Evolutionary conservation across 768 basidiomycete genomes (phyloP).

Genomic region (Pholiota microspora): DNA sequence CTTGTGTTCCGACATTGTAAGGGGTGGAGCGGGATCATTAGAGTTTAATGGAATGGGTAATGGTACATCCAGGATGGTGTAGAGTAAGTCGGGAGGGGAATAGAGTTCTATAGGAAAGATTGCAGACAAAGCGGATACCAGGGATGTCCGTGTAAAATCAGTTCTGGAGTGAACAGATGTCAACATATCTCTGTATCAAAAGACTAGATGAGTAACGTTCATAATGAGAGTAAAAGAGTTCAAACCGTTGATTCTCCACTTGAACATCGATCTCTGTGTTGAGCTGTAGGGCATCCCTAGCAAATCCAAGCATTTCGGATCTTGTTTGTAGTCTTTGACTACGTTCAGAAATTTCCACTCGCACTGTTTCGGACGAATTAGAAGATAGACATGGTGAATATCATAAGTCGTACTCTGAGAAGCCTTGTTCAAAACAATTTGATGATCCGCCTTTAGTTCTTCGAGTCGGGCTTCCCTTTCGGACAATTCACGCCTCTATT

Average conservation of each 20-base stretch:
- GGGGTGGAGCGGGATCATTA: constrained; percentile 83
- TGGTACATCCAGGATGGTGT: constrained; percentile 83
- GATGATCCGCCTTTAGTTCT: constrained; percentile 43
- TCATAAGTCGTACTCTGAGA: constrained; percentile 40
- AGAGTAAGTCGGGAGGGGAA: constrained; percentile 83
- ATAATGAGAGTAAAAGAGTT: not conserved
- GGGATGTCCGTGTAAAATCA: constrained; percentile 51
- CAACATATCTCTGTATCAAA: constrained; percentile 7
- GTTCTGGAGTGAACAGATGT: constrained; percentile 7
- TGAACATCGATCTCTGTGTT: constrained; percentile 9
- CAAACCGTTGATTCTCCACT: constrained; percentile 23
- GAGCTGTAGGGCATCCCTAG: constrained; percentile 11
- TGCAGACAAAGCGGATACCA: constrained; percentile 67
- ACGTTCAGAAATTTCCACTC: constrained; percentile 28
- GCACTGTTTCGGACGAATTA: constrained; percentile 20
- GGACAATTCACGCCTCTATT: constrained; percentile 66
- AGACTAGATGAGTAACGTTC: not conserved
- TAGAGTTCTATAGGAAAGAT: constrained; percentile 91
- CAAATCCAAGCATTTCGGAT: constrained; percentile 14
- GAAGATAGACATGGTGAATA: not conserved
- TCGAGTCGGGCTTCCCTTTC: constrained; percentile 59
- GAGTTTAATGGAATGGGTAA: constrained; percentile 79
- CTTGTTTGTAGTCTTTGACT: constrained; percentile 19
- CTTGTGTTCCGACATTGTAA: constrained; percentile 60
- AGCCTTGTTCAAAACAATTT: constrained; percentile 39